Evolutionary conservation across 1,284 basidiomycete species (phyloP).

Genomic region (Ganoderma boninense): DNA sequence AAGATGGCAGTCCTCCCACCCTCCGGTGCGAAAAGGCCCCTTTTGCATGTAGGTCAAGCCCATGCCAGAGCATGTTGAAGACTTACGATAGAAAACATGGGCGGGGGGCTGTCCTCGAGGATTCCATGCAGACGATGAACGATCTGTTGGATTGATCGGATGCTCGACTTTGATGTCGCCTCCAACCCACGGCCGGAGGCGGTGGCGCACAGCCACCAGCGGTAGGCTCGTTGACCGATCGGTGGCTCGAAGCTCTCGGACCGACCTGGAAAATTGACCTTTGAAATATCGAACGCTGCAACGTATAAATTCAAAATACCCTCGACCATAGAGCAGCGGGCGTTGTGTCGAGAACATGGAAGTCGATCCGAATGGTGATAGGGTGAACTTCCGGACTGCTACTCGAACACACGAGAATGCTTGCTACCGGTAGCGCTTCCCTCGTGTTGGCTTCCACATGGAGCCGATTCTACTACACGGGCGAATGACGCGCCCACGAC

Average conservation of each 20-base stretch:
- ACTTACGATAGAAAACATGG: neutral
- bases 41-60: neutral
- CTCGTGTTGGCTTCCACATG: neutral
- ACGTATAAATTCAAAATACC: neutral
- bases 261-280: neutral
- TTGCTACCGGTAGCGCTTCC: neutral
- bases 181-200: neutral
- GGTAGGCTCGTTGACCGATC: neutral
- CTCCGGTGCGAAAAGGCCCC: neutral
- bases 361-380: neutral
- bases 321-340: neutral
- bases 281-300: neutral
- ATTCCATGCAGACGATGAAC: neutral
- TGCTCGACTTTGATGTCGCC: neutral
- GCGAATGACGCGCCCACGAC: neutral
- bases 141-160: neutral
- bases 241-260: neutral
- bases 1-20: neutral
- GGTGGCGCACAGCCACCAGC: neutral
- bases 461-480: neutral
- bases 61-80: neutral
- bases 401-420: neutral
- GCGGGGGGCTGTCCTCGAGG: neutral
- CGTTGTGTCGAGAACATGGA: neutral
- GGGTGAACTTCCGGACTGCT: neutral